phyloP scores from a whole-genome alignment of 2,329 filamentous ascomycete genomes.

The Microsporum canis region DNA sequence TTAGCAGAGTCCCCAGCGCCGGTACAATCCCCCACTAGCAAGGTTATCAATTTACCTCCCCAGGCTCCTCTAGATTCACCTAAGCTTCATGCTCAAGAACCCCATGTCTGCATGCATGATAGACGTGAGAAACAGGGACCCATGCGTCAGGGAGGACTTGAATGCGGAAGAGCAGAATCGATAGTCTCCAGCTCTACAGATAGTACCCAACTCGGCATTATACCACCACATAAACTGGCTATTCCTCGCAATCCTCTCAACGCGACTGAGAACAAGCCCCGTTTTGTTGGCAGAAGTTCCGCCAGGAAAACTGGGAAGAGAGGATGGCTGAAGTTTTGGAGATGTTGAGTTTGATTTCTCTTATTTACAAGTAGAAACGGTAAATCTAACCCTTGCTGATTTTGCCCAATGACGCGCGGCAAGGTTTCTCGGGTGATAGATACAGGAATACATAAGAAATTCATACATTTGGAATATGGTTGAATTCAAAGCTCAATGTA shows the following conservation, averaged over 20 bases:
- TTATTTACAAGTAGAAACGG: neutral
- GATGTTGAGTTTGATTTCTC: neutral
- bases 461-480: neutral
- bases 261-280: neutral
- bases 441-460: neutral
- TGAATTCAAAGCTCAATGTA: neutral
- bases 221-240: conserved; percentile 1
- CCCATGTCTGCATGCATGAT: neutral
- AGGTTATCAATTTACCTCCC: neutral
- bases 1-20: neutral
- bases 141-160: neutral
- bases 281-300: neutral
- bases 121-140: neutral
- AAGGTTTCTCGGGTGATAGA: neutral
- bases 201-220: conserved; percentile 3
- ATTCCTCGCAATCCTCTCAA: neutral
- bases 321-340: neutral
- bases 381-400: neutral
- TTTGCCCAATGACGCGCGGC: neutral
- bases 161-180: neutral
- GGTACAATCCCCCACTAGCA: neutral
- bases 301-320: neutral
- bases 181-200: neutral
- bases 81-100: neutral
- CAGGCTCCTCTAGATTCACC: neutral